Evolutionary conservation across 192 early-diverging fungal species (phyloP).

Genomic region (Gryganskiella cystojenkinii): DNA sequence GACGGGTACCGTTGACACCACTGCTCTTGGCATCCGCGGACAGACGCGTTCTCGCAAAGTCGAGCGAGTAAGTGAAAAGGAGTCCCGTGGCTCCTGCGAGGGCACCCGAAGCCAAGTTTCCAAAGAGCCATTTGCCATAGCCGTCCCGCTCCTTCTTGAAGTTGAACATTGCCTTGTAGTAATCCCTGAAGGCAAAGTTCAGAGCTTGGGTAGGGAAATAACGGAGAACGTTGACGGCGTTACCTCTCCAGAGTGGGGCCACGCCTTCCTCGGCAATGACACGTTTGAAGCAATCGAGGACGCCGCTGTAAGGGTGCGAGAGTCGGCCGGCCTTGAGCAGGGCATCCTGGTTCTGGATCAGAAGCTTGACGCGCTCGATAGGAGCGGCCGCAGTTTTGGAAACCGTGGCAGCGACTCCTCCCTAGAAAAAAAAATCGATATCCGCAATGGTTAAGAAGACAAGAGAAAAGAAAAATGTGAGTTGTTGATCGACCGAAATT

Average conservation of each 20-base stretch:
- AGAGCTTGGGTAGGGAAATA: conserved; percentile 99
- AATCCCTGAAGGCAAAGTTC: conserved; percentile 99
- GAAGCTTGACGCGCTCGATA: conserved; percentile 98
- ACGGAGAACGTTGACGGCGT: conserved; percentile 96
- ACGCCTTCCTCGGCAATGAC: conserved; percentile 90
- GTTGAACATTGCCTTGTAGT: conserved; percentile 97
- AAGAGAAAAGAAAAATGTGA: too few species aligned
- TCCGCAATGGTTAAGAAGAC: too few species aligned
- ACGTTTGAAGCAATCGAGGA: conserved; percentile 92
- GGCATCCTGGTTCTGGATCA: conserved; percentile 95
- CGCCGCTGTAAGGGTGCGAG: conserved; percentile 89
- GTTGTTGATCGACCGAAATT: too few species aligned
- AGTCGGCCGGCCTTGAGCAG: conserved; percentile 87
- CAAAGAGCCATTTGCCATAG: conserved; percentile 90
- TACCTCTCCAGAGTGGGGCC: conserved; percentile 88
- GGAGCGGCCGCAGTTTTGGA: conserved; percentile 99
- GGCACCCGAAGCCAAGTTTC: conserved; percentile 97
- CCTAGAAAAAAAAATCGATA: too few species aligned
- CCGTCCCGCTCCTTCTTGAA: conserved; percentile 80
- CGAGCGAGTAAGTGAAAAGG: conserved; percentile 94
- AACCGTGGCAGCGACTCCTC: conserved; percentile 96
- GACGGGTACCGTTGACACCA: conserved; percentile 82
- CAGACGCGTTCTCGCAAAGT: conserved; percentile 99
- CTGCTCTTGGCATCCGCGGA: conserved; percentile 87
- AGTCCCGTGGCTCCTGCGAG: conserved; percentile 78